phyloP scores from a whole-genome alignment of 1,284 basidiomycete species.

The Trametes versicolor region DNA sequence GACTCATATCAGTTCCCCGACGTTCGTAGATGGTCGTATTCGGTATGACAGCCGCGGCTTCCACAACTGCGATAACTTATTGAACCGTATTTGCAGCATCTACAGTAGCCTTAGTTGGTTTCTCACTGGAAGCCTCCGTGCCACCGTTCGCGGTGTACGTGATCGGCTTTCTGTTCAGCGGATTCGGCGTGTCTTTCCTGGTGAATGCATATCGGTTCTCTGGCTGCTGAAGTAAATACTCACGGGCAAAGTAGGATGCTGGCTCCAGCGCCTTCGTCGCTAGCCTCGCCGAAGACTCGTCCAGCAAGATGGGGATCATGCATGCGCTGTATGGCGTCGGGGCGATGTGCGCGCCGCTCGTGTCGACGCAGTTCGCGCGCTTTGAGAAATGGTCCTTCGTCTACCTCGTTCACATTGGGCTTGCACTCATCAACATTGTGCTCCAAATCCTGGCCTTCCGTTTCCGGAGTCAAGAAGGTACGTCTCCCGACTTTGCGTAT shows the following conservation, averaged over 20 bases:
- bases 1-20: background rate
- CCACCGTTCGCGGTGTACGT: conserved; percentile 73
- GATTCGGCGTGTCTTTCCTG: conserved; percentile 67
- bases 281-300: conserved; percentile 52
- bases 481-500: conserved; percentile 1
- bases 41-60: conserved; percentile 26
- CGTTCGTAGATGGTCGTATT: conserved; percentile 37
- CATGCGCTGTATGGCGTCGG: conserved; percentile 63
- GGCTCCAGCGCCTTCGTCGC: conserved; percentile 66
- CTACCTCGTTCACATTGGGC: conserved; percentile 65
- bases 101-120: conserved; percentile 53
- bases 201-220: conserved; percentile 39
- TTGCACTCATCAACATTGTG: conserved; percentile 57
- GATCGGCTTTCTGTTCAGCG: conserved; percentile 64
- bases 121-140: conserved; percentile 63
- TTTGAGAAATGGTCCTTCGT: conserved; percentile 66
- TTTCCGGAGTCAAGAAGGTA: conserved; percentile 63
- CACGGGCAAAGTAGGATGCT: conserved; percentile 50
- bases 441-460: conserved; percentile 60
- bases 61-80: background rate
- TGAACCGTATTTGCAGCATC: conserved; percentile 29
- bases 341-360: conserved; percentile 66
- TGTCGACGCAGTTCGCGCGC: conserved; percentile 69
- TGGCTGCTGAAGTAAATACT: background rate
- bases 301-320: conserved; percentile 68